Percentiles rank a stretch among this genome's conserved stretches.
phyloP scores from a whole-genome alignment of 139 green algal genomes.

The Edaphochlamys debaryana region DNA sequence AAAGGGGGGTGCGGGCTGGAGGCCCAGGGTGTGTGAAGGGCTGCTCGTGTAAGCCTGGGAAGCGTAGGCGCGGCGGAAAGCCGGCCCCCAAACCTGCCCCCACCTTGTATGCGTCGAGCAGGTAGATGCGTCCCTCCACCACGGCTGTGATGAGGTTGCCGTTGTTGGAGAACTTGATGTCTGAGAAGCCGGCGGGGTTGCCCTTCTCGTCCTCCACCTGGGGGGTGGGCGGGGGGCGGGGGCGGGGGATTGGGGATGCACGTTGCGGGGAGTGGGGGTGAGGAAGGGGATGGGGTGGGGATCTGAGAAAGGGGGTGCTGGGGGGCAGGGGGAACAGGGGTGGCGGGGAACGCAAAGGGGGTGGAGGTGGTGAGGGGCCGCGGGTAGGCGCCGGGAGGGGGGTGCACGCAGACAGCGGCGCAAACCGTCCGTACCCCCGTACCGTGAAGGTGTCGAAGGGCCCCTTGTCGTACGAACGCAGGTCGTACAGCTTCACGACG shows the following conservation, averaged over 20 bases:
- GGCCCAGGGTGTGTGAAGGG: too few relatives aligned
- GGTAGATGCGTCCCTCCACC: constrained; percentile 75
- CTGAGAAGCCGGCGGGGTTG: constrained; percentile 62
- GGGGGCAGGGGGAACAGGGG: too few relatives aligned
- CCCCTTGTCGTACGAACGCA: constrained; percentile 78
- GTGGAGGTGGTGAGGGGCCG: too few relatives aligned
- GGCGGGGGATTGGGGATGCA: too few relatives aligned
- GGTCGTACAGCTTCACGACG: constrained; percentile 90
- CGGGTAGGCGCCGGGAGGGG: too few relatives aligned
- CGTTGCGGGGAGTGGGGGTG: neutral
- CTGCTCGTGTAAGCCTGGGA: too few relatives aligned
- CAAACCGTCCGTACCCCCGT: too few relatives aligned
- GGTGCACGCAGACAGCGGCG: too few relatives aligned
- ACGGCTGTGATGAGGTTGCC: constrained; percentile 81
- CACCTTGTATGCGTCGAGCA: constrained; percentile 86
- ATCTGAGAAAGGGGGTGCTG: neutral
- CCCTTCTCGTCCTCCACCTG: constrained; percentile 72
- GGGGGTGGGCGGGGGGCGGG: neutral
- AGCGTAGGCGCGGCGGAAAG: too few relatives aligned
- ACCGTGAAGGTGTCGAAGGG: constrained; percentile 89
- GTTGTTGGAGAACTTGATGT: constrained; percentile 84
- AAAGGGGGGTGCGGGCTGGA: too few relatives aligned
- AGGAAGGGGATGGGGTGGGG: neutral
- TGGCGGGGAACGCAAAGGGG: too few relatives aligned
- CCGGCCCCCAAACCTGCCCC: too few relatives aligned